Percentiles rank a stretch among this genome's conserved stretches.
These are phyloP conservation scores for Thalassiosira profunda DNA, from an alignment of 108 stramenopile species.

Conservation along the genomic window DNA sequence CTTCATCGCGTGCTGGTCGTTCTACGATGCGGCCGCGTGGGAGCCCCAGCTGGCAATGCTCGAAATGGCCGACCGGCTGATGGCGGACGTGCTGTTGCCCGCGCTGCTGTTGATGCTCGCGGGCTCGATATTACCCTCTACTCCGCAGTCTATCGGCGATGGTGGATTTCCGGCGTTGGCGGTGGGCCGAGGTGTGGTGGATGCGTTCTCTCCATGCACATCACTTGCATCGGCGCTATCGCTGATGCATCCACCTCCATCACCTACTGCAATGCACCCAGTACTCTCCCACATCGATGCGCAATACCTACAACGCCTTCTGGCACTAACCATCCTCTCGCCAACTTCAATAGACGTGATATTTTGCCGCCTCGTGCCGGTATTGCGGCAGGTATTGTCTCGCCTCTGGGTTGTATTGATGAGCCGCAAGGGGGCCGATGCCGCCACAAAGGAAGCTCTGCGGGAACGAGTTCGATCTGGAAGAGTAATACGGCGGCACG, in stretches of 20 bases:
- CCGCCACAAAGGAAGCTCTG: conserved; percentile 2
- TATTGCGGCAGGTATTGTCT: background rate
- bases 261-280: background rate
- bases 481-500: conserved; percentile 15
- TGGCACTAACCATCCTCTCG: conserved; percentile 11
- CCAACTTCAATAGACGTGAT: conserved; percentile 27
- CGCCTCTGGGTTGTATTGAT: conserved; percentile 7
- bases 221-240: conserved; percentile 9
- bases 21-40: conserved; percentile 22
- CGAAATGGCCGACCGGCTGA: too few relatives aligned
- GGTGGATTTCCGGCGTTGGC: conserved; percentile 1
- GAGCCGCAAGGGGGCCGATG: conserved; percentile 18
- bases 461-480: conserved; percentile 19
- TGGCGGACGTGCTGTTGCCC: conserved; percentile 18
- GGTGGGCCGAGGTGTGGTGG: too few relatives aligned
- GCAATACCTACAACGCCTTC: conserved; percentile 5
- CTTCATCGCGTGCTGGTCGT: conserved; percentile 17
- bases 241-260: background rate
- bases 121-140: conserved; percentile 15
- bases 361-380: conserved; percentile 15
- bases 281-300: conserved; percentile 10
- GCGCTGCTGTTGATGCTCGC: conserved; percentile 11
- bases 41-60: conserved; percentile 5
- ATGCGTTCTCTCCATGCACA: conserved; percentile 21
- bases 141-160: background rate